Evolutionary conservation across 306 rosid genomes (phyloP), one percentile per base, ranked within the genome.

Genomic region (Glycine tomentella): DNA sequence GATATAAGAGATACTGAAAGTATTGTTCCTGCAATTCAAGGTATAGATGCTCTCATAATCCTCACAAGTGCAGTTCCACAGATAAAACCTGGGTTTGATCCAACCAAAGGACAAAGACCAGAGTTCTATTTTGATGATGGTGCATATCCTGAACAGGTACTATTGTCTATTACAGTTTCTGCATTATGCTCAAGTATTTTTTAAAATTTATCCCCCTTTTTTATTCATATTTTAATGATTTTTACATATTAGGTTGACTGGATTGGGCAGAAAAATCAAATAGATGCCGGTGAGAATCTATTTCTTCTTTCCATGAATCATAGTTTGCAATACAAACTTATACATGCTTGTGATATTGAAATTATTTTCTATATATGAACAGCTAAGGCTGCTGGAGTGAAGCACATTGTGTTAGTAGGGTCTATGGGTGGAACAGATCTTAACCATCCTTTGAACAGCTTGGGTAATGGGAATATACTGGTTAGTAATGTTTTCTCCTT

Each of bases 221-320:
- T 34, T 46, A 42, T 69, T 83, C 11, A 80, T 68, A 59, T 46
- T 72, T 34, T 77, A 3, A 38, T 73, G 50, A 72, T 48, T 84
- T 82, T 64, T 82, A 55, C 80, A 36, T 84, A 31, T 62, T 83
- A 95, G 99, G 94, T 95, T 86, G 99, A 95, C 79, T 95, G 98
- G 99, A 80, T 95, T 76, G 98, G 99, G 71, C 98, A 93, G 88
- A 95, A 91, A 83, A 95, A 91, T 80, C 99, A 95, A 79, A 91
- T 95, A 69, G 99, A 93, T 84, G 92, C 93, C 57, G 99, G 99
- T 93, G 72, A 82, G 87, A 31, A 36, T 65, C 9, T 16, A 31
- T 12, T 8, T 48, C 49, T 65, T 55, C 49, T 78, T 82, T 85
- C 44, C 48, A 8, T 73, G 70, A 69, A 42, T 67, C 16, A 36